Evolutionary conservation across 2,329 filamentous ascomycete genomes (phyloP), one percentile per base, ranked within the genome.

Genomic region (Pezicula carpinea): DNA sequence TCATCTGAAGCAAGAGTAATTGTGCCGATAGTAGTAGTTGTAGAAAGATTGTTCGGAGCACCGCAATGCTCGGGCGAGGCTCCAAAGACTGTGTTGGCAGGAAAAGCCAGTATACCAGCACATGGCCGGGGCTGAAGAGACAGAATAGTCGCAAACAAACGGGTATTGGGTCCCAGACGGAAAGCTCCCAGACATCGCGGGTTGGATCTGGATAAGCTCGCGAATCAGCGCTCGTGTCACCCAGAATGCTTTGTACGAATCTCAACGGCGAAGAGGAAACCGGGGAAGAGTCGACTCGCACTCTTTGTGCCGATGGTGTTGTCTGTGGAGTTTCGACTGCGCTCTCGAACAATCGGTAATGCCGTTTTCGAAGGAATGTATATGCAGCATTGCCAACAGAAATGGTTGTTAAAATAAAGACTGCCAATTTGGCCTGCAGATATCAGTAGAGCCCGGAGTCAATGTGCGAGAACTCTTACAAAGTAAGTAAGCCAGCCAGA

Each of bases 131-230:
- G 59, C 91, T 95, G 71, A 99, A 97, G 34, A 93, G 73, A 58
- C 89, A 93, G 62, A 96, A 90, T 3, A 97, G 72, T 32, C 84
- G 82, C 44, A 97, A 69, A 39, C 83, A 89, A 31, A 95, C 76
- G 2, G 91, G 89, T 39, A 92, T 78, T 29, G 95, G 93, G 64
- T 97, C 91, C 93, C 93, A 99, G 6, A 97, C 77, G 2, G 85
- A 80, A 42, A 99, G 70, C 67, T 99, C 91, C 93, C 93, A 99
- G 8, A 99, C 93, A 66, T 99, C 91, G 10, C 85, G 79, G 21
- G 79, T 78, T 47, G 83, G 81, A 62, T 93, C 85, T 0, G 92
- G 89, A 66, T 96, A 87, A 22, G 89, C 86, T 62, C 90, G 82
- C 21, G 87, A 83, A 54, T 91, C 82, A n/a, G 90, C 88, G 18